A percentile compares a stretch with the other conserved stretches of the same genome.
phyloP scores from a whole-genome alignment of 805 yeast species.

The Dipodascopsis uninucleata region DNA sequence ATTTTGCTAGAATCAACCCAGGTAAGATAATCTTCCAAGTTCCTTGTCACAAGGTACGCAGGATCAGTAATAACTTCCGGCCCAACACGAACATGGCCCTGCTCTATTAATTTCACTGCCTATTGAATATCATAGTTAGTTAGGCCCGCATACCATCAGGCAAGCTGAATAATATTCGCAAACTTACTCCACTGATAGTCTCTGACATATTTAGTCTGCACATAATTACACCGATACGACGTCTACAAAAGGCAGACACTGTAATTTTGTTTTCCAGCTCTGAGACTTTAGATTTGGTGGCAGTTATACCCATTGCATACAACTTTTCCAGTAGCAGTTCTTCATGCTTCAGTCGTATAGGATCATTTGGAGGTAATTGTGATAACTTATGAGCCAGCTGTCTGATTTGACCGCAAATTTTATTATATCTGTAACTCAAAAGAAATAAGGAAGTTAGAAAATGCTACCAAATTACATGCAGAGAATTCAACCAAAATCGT shows the following conservation, averaged over 20 bases:
- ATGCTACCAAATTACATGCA: too few species aligned
- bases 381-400: slow-evolving; percentile 84
- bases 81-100: slow-evolving; percentile 97
- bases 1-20: slow-evolving; percentile 98
- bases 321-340: slow-evolving; percentile 82
- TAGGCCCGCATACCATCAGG: too few species aligned
- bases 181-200: slow-evolving; percentile 55
- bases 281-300: slow-evolving; percentile 85
- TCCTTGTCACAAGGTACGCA: slow-evolving; percentile 85
- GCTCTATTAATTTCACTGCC: slow-evolving; percentile 89
- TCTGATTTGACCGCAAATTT: slow-evolving; percentile 85
- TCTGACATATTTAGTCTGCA: slow-evolving; percentile 92
- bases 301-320: slow-evolving; percentile 79
- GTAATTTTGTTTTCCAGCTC: slow-evolving; percentile 88
- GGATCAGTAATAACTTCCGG: slow-evolving; percentile 95
- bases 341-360: slow-evolving; percentile 83
- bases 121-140: neutral
- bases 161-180: neutral
- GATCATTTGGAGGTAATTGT: slow-evolving; percentile 79
- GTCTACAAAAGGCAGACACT: slow-evolving; percentile 86
- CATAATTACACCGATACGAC: slow-evolving; percentile 93
- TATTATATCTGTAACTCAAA: slow-evolving; percentile 62
- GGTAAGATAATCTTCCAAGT: slow-evolving; percentile 92
- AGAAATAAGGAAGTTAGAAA: too few species aligned
- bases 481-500: too few species aligned